Conservation (phyloP, 192 early-diverging fungal species). For the Pilaira anomala region DNA sequence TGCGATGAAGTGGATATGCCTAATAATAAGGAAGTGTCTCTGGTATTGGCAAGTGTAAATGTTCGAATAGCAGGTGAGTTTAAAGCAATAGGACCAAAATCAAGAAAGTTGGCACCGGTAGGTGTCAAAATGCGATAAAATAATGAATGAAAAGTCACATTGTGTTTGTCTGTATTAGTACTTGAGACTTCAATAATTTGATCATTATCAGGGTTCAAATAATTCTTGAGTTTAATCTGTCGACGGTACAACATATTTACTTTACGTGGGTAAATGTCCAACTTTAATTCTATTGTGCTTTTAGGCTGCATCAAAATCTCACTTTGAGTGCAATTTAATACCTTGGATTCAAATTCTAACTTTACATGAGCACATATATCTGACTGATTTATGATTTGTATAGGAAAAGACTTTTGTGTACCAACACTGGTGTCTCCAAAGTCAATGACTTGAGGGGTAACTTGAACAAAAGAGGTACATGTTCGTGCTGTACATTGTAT, state of each 20-base stretch:
- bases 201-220: slow-evolving; percentile 83
- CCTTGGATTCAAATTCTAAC: slow-evolving; percentile 86
- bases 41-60: slow-evolving; percentile 83
- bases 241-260: slow-evolving; percentile 95
- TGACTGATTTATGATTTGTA: slow-evolving; percentile 79
- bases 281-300: slow-evolving; percentile 69
- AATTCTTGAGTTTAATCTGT: slow-evolving; percentile 89
- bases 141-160: slow-evolving; percentile 92
- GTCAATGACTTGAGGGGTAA: slow-evolving; percentile 76
- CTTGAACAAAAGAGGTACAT: slow-evolving; percentile 89
- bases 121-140: slow-evolving; percentile 87
- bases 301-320: slow-evolving; percentile 78
- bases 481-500: slow-evolving; percentile 86
- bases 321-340: slow-evolving; percentile 71
- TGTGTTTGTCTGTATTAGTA: slow-evolving; percentile 91
- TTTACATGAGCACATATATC: slow-evolving; percentile 80
- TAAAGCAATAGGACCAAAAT: slow-evolving; percentile 85
- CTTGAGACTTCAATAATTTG: slow-evolving; percentile 89
- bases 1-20: slow-evolving; percentile 41
- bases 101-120: slow-evolving; percentile 86
- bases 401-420: slow-evolving; percentile 80
- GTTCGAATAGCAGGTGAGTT: slow-evolving; percentile 73
- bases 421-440: slow-evolving; percentile 97
- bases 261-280: slow-evolving; percentile 96
- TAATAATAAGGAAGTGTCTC: slow-evolving; percentile 43